Evolutionary conservation across 139 green algal species (phyloP), one percentile per base, ranked within the genome.

Genomic region (Tetraselmis chui): DNA sequence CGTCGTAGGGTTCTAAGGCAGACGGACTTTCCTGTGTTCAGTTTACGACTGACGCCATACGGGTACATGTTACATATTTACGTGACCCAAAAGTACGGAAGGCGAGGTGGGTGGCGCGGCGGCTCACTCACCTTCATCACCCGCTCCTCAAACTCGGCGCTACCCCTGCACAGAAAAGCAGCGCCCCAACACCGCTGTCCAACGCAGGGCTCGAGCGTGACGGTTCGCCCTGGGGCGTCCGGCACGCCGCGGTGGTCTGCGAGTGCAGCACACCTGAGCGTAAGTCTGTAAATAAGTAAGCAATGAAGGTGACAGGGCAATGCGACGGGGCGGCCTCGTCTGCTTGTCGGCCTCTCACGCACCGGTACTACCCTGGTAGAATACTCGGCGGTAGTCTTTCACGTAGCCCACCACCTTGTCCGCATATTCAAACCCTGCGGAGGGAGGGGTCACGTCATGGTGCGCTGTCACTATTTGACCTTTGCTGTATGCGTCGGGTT

Each of bases 231-330:
- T 27, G 92, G 91, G 2, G 79, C 76, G 67, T 89, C 86, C 0
- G 84, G 85, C 11, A 86, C 91, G 28, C 91, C 91, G 0, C 91
- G 79, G 59, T 94, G 91, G 77, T 94, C 91, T 30, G 91, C 89
- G 1, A 84, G 80, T 79, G 32, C 1, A 79, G 45, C 5, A 86
- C 28, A 27, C 75, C 11, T 1, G 1, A 67, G 30, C n/a, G 81
- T 0, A 1, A 22, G 74, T 23, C 27, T 67, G 11, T 1, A 26
- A 29, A 0, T 79, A 78, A 0, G 45, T 28, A 1, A 29, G 25
- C 78, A 59, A 59, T 28, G 22, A 0, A 23, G 31, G 77, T 30
- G 1, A n/a, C n/a, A n/a, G n/a, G n/a, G n/a, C n/a, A n/a, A n/a
- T n/a, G n/a, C n/a, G n/a, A n/a, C n/a, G n/a, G n/a, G n/a, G n/a